A percentile compares a stretch with the other conserved stretches of the same genome.
phyloP scores from a whole-genome alignment of 106 monocot species.

The Ottelia alismoides region DNA sequence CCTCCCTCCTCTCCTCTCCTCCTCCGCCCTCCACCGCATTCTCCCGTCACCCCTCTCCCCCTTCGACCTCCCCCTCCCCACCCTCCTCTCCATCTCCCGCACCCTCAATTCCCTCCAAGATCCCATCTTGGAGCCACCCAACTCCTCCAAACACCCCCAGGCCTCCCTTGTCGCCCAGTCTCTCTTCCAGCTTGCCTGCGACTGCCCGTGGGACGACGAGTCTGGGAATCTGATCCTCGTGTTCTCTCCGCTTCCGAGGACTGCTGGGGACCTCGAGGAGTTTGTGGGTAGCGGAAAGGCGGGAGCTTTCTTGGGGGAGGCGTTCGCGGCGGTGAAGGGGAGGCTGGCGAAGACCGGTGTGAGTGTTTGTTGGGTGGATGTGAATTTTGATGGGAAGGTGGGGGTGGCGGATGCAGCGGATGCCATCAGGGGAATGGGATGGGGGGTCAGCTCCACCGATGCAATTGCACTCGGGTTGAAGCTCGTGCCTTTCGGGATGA shows the following conservation, averaged over 20 bases:
- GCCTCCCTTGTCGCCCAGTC: constrained; percentile 35
- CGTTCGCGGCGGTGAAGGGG: constrained; percentile 24
- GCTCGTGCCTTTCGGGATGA: constrained; percentile 58
- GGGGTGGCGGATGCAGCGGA: constrained; percentile 18
- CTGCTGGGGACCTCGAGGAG: constrained; percentile 7
- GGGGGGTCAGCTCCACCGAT: constrained; percentile 51
- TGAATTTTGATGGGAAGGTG: no score
- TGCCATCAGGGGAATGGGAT: constrained; percentile 38
- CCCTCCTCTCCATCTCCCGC: constrained; percentile 26
- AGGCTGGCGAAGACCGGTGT: constrained; percentile 58
- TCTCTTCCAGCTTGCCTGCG: constrained; percentile 53
- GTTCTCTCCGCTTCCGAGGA: constrained; percentile 54
- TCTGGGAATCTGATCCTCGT: constrained; percentile 44
- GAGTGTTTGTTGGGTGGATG: no score
- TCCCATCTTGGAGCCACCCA: neutral
- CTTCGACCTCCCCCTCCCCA: constrained; percentile 37
- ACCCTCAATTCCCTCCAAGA: constrained; percentile 20
- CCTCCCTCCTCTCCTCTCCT: constrained; percentile 67
- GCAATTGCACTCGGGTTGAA: constrained; percentile 54
- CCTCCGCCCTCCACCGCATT: constrained; percentile 40
- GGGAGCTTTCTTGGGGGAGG: constrained; percentile 27
- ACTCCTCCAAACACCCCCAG: constrained; percentile 11
- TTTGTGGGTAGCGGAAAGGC: constrained; percentile 17
- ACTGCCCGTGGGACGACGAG: constrained; percentile 57
- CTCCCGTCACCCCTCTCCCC: constrained; percentile 39